A percentile compares a stretch with the other conserved stretches of the same genome.
phyloP scores from a whole-genome alignment of 768 basidiomycete genomes.

The Rhodotorula diobovata region DNA sequence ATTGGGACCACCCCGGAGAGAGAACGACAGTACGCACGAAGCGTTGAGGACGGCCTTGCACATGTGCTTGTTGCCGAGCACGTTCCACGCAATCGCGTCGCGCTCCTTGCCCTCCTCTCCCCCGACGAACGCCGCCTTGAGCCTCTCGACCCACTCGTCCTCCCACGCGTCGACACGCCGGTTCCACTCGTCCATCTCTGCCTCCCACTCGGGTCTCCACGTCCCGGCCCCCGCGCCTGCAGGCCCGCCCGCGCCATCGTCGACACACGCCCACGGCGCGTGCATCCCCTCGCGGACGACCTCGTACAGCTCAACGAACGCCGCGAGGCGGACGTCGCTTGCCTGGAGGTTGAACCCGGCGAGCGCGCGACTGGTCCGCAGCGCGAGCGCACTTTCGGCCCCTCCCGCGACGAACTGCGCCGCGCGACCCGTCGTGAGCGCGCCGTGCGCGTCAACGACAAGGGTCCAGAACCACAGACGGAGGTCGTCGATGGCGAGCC shows the following conservation, averaged over 20 bases:
- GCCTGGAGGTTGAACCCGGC: neutral
- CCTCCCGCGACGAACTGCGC: neutral
- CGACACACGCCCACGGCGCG: neutral
- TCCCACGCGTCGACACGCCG: slow-evolving; percentile 4
- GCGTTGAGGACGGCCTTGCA: slow-evolving; percentile 4
- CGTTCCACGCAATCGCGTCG: neutral
- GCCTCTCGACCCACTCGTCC: neutral
- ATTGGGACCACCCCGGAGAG: neutral
- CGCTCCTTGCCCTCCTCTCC: neutral
- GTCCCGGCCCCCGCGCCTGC: too few relatives aligned
- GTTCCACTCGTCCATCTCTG: neutral
- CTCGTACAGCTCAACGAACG: neutral
- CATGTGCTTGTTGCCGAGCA: neutral
- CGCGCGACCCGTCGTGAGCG: slow-evolving; percentile 1
- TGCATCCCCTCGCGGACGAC: neutral
- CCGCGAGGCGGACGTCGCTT: neutral
- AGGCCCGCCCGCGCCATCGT: too few relatives aligned
- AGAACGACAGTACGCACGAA: neutral
- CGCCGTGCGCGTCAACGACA: slow-evolving; percentile 9
- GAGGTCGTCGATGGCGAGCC: neutral
- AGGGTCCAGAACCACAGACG: neutral
- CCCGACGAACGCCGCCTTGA: neutral
- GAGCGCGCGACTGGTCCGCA: neutral
- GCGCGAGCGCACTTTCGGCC: neutral
- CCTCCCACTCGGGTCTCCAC: neutral